Evolutionary conservation across 2,329 filamentous ascomycete genomes (phyloP).

Genomic region (Pseudogymnoascus sp.): DNA sequence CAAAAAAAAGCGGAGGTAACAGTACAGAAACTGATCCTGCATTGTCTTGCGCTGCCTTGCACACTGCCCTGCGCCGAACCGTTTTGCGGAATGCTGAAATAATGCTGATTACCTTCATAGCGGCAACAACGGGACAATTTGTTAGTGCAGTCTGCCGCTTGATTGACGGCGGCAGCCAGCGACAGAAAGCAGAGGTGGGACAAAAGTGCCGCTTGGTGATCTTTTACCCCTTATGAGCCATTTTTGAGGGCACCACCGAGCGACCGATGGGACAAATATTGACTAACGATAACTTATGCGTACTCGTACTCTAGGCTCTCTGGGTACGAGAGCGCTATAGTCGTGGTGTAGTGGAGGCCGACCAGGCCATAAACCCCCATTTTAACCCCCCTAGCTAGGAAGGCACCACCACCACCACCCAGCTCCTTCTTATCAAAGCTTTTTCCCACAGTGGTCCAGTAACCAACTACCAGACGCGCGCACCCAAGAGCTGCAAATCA

Average conservation of each 20-base stretch:
- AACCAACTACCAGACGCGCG: background rate
- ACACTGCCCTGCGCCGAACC: background rate
- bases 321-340: background rate
- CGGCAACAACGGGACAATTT: background rate
- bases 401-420: background rate
- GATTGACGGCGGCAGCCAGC: constrained; percentile 5
- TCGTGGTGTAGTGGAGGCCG: background rate
- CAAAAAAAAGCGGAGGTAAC: constrained; percentile 8
- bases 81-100: background rate
- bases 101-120: background rate
- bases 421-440: background rate
- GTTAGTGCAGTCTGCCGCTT: constrained; percentile 9
- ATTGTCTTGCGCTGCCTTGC: background rate
- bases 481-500: constrained; percentile 3
- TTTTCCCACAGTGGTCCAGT: background rate
- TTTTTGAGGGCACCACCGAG: background rate
- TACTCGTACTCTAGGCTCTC: background rate
- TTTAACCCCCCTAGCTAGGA: background rate
- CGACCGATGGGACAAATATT: background rate
- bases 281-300: background rate
- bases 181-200: constrained; percentile 2
- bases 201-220: background rate
- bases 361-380: background rate
- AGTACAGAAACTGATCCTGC: background rate
- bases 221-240: background rate